Evolutionary conservation across 306 rosid genomes (phyloP), one percentile per base, ranked within the genome.

Genomic region (Hippophae tibetana): DNA sequence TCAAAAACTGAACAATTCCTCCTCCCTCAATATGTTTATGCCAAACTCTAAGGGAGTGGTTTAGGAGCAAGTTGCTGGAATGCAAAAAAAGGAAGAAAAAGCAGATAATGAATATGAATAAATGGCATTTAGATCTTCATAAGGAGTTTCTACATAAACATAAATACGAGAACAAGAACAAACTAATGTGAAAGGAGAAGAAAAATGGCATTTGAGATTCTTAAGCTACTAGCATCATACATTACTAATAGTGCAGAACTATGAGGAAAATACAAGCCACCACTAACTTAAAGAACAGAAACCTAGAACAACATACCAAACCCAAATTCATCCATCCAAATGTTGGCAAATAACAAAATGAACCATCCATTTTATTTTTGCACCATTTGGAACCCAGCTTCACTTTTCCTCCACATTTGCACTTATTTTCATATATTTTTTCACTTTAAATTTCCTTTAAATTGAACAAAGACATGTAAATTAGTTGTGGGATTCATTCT

Each of bases 401-500:
- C 48, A 50, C 31, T 41, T 67, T 46, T 62, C 67, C 62, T 42
- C 74, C 60, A 55, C 14, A 25, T 11, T 31, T 45, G 63, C 66
- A 40, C 67, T 88, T 81, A 66, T 76, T 75, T 50, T 64, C 49
- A 0, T 72, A 31, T 31, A 31, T 14, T 54, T 49, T 31, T 60
- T 43, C 57, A 31, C 38, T 31, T 31, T 1, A 27, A 27, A 27
- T 45, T 38, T 7, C 58, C 56, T 14, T 59, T 31, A 60, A 63
- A 50, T 43, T 23, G 54, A 56, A 40, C 10, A 8, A 44, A 6
- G 43, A 56, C n/a, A 9, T 57, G 58, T 43, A 58, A 61, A 49
- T 65, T 52, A 82, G 57, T 84, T 68, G 23, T 69, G 81, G 56
- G 81, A 78, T 38, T 85, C 87, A 47, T 47, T 72, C 69, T 60